phyloP scores from a whole-genome alignment of 768 basidiomycete genomes.

The Lepiota venenata region DNA sequence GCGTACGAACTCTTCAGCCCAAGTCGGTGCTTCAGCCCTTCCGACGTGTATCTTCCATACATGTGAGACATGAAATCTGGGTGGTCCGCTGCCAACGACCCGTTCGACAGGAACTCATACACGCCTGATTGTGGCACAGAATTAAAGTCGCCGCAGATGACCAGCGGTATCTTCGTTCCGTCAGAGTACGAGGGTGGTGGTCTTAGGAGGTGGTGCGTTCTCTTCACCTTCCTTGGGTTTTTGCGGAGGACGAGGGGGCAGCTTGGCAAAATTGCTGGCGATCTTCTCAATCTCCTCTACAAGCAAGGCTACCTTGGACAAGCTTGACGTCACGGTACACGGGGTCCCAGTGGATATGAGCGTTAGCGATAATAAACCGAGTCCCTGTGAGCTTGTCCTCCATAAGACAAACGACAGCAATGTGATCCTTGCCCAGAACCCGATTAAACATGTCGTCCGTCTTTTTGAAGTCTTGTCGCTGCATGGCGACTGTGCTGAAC shows the following conservation, averaged over 20 bases:
- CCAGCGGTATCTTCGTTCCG: conserved; percentile 83
- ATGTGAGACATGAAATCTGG: conserved; percentile 89
- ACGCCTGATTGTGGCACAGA: conserved; percentile 84
- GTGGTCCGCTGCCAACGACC: conserved; percentile 68
- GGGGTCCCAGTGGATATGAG: conserved; percentile 93
- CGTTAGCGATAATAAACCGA: conserved; percentile 85
- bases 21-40: conserved; percentile 79
- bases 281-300: conserved; percentile 93
- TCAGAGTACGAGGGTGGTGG: conserved; percentile 73
- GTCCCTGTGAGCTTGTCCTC: conserved; percentile 88
- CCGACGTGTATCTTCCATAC: conserved; percentile 91
- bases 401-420: conserved; percentile 82
- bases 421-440: conserved; percentile 91
- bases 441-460: conserved; percentile 99
- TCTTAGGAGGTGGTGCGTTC: conserved; percentile 29
- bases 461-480: conserved; percentile 91
- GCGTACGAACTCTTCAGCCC: conserved; percentile 86
- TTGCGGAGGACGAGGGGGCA: conserved; percentile 58
- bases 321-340: conserved; percentile 94
- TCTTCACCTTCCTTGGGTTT: conserved; percentile 4
- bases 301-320: conserved; percentile 89
- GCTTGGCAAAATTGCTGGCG: conserved; percentile 76
- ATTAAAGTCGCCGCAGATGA: conserved; percentile 97
- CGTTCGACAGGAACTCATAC: conserved; percentile 84
- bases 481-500: conserved; percentile 90